Evolutionary conservation across 2,329 filamentous ascomycete genomes (phyloP).

Genomic region (Fusarium duplospermum): DNA sequence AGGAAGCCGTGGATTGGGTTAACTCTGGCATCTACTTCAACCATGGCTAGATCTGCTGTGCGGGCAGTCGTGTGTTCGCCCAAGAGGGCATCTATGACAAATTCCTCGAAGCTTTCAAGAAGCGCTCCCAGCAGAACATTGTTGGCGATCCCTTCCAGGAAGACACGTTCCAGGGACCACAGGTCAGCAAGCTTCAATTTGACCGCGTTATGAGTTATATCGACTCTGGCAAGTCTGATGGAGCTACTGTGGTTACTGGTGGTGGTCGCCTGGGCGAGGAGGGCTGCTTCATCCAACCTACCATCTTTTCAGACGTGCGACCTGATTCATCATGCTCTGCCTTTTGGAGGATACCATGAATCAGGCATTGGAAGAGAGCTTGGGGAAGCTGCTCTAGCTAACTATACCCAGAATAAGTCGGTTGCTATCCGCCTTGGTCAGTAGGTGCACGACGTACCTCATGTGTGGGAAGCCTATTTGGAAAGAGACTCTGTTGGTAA

Average conservation of each 20-base stretch:
- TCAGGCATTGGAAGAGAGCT: constrained; percentile 82
- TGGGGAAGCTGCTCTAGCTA: constrained; percentile 73
- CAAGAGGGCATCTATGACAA: constrained; percentile 90
- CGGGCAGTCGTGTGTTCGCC: constrained; percentile 85
- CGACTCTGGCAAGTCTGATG: constrained; percentile 71
- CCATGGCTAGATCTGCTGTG: constrained; percentile 76
- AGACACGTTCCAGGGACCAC: constrained; percentile 88
- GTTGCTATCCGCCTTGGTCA: constrained; percentile 51
- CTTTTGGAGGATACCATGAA: constrained; percentile 83
- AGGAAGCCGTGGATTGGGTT: constrained; percentile 81
- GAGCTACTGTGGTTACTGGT: constrained; percentile 69
- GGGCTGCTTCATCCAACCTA: constrained; percentile 92
- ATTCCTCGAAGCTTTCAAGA: constrained; percentile 84
- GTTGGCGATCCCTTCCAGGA: constrained; percentile 85
- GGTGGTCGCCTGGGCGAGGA: constrained; percentile 71
- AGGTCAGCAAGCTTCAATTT: constrained; percentile 86
- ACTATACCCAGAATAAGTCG: constrained; percentile 77
- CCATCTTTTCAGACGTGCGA: constrained; percentile 86
- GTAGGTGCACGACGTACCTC: not conserved
- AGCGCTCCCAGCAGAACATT: constrained; percentile 77
- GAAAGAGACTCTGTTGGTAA: too few relatives aligned
- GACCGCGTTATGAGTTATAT: constrained; percentile 90
- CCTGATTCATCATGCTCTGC: constrained; percentile 74
- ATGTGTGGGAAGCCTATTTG: not conserved
- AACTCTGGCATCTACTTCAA: constrained; percentile 77